Evolutionary conservation across 177 flowering plant species (phyloP).

Genomic region (Vitis hybrid): DNA sequence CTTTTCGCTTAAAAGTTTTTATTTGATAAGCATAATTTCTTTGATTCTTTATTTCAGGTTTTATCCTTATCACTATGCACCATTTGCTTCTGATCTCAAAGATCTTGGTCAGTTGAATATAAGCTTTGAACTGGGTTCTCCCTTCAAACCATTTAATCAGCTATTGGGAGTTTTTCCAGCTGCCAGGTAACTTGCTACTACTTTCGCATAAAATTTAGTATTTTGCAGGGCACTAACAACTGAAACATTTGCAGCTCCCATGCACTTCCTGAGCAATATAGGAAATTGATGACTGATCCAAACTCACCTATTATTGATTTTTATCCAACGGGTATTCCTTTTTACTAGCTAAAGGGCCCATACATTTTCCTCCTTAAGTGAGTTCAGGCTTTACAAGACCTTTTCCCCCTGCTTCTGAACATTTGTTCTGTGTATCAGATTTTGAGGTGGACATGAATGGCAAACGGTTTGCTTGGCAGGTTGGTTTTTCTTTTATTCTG

Average conservation of each 20-base stretch:
- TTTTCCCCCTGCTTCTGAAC: not conserved
- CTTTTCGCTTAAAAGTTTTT: not conserved
- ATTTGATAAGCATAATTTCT: not conserved
- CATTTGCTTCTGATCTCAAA: constrained; percentile 97
- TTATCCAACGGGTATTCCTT: constrained; percentile 77
- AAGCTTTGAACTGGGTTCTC: constrained; percentile 78
- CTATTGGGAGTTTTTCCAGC: constrained; percentile 97
- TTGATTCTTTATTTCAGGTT: constrained; percentile 56
- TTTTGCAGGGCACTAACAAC: constrained; percentile 9
- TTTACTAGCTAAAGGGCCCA: not conserved
- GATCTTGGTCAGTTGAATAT: constrained; percentile 71
- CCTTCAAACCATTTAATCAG: constrained; percentile 96
- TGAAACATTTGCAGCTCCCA: constrained; percentile 68
- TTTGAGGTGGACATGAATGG: constrained; percentile 99
- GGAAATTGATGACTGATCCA: constrained; percentile 87
- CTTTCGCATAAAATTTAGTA: not conserved
- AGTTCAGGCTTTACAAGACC: not conserved
- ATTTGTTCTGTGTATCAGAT: constrained; percentile 45
- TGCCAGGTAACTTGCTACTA: constrained; percentile 62
- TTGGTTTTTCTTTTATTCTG: constrained; percentile 18
- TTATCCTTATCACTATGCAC: constrained; percentile 99
- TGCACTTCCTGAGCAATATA: constrained; percentile 84
- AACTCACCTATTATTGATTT: constrained; percentile 93
- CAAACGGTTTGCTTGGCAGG: constrained; percentile 97
- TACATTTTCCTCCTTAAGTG: not conserved